Evolutionary conservation across 805 yeast species (phyloP), one percentile per base, ranked within the genome.

Genomic region (Danielia reshetovae): DNA sequence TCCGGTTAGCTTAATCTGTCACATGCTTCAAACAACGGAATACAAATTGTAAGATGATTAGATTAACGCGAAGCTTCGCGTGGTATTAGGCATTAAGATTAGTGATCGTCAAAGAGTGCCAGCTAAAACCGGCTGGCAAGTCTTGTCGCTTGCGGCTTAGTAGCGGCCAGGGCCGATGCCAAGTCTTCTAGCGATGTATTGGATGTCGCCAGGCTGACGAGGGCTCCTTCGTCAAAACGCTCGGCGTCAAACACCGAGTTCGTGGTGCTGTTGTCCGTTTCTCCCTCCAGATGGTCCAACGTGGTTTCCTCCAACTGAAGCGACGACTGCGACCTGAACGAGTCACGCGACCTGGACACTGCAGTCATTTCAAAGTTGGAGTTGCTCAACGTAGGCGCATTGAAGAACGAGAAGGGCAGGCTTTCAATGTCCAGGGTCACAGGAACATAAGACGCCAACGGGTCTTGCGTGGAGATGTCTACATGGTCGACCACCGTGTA

Each of bases 401-500:
- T 32, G 37, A 17, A 27, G 26, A 26, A 22, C 15, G 21, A 23
- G 28, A 25, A 36, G 6, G 29, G 35, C 29, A 32, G 27, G 36
- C 31, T 34, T 11, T 25, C 38, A 24, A 42, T 44, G 30, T 27
- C 19, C n/a, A n/a, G n/a, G 23, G 35, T 36, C 36, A 46, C 25
- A 8, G 48, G 49, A 27, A 42, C 33, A 21, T 38, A 44, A 22
- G 37, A 34, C 21, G 33, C 45, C 33, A 66, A 56, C 6, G 72
- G 72, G 38, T 67, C 67, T 5, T 45, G 38, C 19, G 52, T 49
- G 13, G 31, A 30, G 21, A 60, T 42, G 40, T 61, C 54, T 15
- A 57, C 47, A 34, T 46, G 52, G 16, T 41, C 37, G 18, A 67
- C 48, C 33, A 51, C 57, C 3, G 70, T 50, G 52, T 82, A 82